Evolutionary conservation across 306 rosid genomes (phyloP), one percentile per base, ranked within the genome.

Genomic region (Pterocarpus macrocarpus): DNA sequence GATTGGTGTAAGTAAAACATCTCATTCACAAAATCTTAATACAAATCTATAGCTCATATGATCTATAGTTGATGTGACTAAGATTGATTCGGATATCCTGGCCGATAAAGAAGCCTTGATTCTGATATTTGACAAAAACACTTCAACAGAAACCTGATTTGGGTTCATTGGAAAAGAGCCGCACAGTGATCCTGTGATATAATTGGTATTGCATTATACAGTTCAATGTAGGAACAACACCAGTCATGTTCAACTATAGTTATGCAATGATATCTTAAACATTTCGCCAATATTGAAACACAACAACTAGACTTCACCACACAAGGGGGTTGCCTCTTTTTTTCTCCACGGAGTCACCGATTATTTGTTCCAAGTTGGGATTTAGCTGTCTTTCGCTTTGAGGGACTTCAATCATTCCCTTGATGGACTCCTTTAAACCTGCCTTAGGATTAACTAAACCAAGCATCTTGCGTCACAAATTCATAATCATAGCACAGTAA

Each of bases 1-100:
- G 22, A 47, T 75, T 68, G 55, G 73, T 74, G 86, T 33, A 66
- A 86, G 90, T 87, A 81, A 82, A 84, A 84, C 89, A 84, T 90
- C 89, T 64, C 75, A 82, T 80, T 86, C 89, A 84, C 33, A 61
- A 70, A 80, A 84, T 82, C 84, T 33, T 28, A 81, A 53, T 39
- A 43, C 75, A 71, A 80, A 69, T 75, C 82, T 86, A 43, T 39
- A 70, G 68, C 71, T 67, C 61, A 17, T 55, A 45, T 62, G 67
- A 71, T 45, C 56, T 64, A 49, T 30, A 35, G 28, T 53, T 78
- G 90, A 80, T 71, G 69, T 73, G 91, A 90, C 78, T 50, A 11
- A 84, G 78, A 82, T 77, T 77, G 90, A 90, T 87, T 69, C 8
- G 8, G 87, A 83, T 85, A 71, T 80, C 49, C 55, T 16, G 32